A percentile compares a stretch with the other conserved stretches of the same genome.
These are phyloP conservation scores for Suillus occidentalis DNA, from an alignment of 768 basidiomycete genomes.

Conservation along the genomic window DNA sequence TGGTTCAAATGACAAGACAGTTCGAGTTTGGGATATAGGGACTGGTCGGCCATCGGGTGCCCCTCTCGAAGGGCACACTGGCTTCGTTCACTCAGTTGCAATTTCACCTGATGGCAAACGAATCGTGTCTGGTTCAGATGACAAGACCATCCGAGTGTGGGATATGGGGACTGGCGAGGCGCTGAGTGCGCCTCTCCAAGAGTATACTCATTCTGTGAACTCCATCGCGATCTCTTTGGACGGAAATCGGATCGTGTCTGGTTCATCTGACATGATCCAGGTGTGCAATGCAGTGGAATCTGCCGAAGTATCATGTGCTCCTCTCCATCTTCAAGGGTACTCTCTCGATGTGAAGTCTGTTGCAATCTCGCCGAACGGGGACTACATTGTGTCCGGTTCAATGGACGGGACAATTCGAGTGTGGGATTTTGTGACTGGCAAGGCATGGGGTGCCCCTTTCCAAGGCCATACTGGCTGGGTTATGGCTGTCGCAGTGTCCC, in stretches of 20 bases:
- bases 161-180: neutral
- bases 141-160: neutral
- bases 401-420: neutral
- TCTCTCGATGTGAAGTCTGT: neutral
- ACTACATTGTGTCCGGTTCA: neutral
- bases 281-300: too few relatives aligned
- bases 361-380: neutral
- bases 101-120: neutral
- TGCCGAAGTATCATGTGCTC: too few relatives aligned
- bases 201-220: too few relatives aligned
- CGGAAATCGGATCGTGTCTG: too few relatives aligned
- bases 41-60: neutral
- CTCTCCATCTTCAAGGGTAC: neutral
- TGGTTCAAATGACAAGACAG: neutral
- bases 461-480: too few relatives aligned
- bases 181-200: neutral
- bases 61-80: neutral
- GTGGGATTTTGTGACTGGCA: neutral
- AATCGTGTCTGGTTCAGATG: slow-evolving; percentile 12
- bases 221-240: too few relatives aligned
- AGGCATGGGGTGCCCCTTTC: neutral
- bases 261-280: too few relatives aligned
- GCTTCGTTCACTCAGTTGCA: neutral
- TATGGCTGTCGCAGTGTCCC: neutral
- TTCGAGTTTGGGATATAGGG: neutral